Evolutionary conservation across 805 yeast genomes (phyloP).

Genomic region (Yamadazyma sp.): DNA sequence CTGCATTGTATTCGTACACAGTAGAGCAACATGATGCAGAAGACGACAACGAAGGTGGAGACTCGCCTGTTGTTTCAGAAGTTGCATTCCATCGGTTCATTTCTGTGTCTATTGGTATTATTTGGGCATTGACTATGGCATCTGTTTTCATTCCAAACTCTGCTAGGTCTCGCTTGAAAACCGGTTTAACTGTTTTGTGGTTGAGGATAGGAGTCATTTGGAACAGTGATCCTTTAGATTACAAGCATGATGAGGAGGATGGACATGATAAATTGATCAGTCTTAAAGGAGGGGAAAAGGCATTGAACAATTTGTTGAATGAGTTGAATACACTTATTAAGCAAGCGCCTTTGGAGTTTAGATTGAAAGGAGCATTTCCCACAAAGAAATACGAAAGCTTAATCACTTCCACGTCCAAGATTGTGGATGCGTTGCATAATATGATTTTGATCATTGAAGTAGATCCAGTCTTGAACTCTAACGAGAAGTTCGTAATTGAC

Average conservation of each 20-base stretch:
- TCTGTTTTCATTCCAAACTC: slow-evolving; percentile 68
- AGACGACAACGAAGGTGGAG: slow-evolving; percentile 68
- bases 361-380: slow-evolving; percentile 76
- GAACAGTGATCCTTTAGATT: slow-evolving; percentile 71
- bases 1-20: slow-evolving; percentile 73
- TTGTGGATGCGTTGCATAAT: slow-evolving; percentile 75
- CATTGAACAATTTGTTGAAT: slow-evolving; percentile 52
- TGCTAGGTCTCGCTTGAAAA: slow-evolving; percentile 67
- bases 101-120: slow-evolving; percentile 68
- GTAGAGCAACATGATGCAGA: slow-evolving; percentile 58
- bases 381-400: slow-evolving; percentile 48
- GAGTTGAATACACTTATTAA: slow-evolving; percentile 60
- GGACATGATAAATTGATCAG: slow-evolving; percentile 33
- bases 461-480: slow-evolving; percentile 51
- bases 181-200: slow-evolving; percentile 71
- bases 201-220: slow-evolving; percentile 76
- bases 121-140: slow-evolving; percentile 76
- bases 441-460: slow-evolving; percentile 66
- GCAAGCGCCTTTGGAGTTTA: slow-evolving; percentile 73
- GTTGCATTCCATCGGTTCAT: slow-evolving; percentile 78
- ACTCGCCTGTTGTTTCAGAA: slow-evolving; percentile 62
- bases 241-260: slow-evolving; percentile 25
- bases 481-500: slow-evolving; percentile 56
- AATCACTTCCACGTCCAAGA: slow-evolving; percentile 56
- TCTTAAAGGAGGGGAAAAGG: slow-evolving; percentile 46